Evolutionary conservation across 257 asterid genomes (phyloP).

Genomic region (Solanum virginianum): DNA sequence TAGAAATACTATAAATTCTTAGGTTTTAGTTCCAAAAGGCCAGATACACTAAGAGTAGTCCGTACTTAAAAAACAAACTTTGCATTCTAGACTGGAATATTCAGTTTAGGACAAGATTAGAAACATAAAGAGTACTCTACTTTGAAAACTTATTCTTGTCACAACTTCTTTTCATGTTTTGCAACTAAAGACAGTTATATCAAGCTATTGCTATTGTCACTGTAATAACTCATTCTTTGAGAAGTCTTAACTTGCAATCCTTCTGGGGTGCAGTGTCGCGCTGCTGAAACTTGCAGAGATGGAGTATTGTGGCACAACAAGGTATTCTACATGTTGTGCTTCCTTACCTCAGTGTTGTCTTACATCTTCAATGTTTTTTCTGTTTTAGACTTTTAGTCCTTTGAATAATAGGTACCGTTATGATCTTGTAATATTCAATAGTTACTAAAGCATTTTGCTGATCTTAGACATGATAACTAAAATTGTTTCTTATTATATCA

Average conservation of each 20-base stretch:
- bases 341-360: neutral
- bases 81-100: neutral
- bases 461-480: neutral
- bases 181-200: neutral
- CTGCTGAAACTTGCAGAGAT: slow-evolving; percentile 80
- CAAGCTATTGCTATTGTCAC: neutral
- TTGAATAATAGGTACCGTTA: neutral
- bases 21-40: neutral
- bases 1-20: neutral
- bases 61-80: neutral
- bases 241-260: neutral
- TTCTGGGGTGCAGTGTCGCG: slow-evolving; percentile 51
- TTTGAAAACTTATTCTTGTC: neutral
- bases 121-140: neutral
- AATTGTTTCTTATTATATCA: neutral
- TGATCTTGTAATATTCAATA: neutral
- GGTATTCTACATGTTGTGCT: slow-evolving; percentile 25
- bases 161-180: neutral
- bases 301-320: slow-evolving; percentile 92
- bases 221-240: neutral
- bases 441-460: neutral
- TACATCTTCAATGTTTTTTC: neutral
- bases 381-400: neutral
- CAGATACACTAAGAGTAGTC: neutral
- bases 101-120: neutral